Base-by-base conservation (phyloP, 768 basidiomycete species). In the Rhodotorula diobovata region DNA sequence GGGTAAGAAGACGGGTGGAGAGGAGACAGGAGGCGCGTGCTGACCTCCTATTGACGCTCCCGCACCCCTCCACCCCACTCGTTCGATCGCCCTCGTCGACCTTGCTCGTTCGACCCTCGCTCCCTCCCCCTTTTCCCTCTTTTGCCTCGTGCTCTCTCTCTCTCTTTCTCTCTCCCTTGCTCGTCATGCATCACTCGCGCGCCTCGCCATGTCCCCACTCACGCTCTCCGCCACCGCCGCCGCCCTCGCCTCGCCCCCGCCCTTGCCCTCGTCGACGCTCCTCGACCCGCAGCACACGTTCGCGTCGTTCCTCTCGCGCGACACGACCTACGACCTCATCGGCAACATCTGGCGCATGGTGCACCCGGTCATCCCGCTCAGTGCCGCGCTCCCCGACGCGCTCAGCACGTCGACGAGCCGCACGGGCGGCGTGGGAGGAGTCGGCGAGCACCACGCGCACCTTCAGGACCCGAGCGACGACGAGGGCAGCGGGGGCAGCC, bases 241-340 rank as follows among this genome's bases (percentile, higher is more conserved):
- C 4, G 23, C 11, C 41, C 12, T 21, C 39, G 41, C 39, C 62
- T 50, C 48, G 23, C 58, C 15, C n/a, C 7, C 32, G 34, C 51
- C 18, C 28, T 6, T 20, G 4, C 32, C 30, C 21, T 23, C 48
- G 48, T 28, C 48, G 25, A 25, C 25, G 25, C 61, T 43, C 41
- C 14, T 43, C 48, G 28, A 23, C 63, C 35, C 32, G 28, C 91
- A 94, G 82, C 92, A 96, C 82, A 90, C 89, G 2, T 98, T 98
- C 76, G 91, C 96, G 0, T 97, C 94, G 23, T 95, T 99, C 84
- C 88, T 98, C 75, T 89, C 93, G 1, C 87, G 95, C 18, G 95
- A 99, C 81, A 93, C 93, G 53, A 93, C 94, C 0, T 94, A 87
- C 81, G 95, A 99, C 81, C 91, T 98, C 63, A 91, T 98, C 54